Base-by-base conservation (phyloP, 2,329 filamentous ascomycete species). In the Fusarium tricinctum region DNA sequence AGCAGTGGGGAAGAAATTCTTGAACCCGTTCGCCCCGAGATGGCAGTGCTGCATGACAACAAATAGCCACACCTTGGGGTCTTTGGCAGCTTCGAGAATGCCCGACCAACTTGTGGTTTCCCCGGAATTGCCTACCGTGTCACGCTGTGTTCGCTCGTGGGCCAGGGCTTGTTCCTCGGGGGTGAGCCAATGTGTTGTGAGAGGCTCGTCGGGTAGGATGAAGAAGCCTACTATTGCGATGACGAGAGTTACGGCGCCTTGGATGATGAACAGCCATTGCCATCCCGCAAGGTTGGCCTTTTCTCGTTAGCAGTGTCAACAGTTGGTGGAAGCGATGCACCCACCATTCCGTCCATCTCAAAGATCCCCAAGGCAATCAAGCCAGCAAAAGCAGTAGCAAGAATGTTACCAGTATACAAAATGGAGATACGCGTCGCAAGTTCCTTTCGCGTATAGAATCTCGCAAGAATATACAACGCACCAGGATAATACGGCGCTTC, bases 211-310 rank as follows among this genome's bases (percentile, higher is more conserved):
- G 2, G 73, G 75, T 0, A 77, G 54, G 46, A 75, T 44, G 35
- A 75, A 77, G 53, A 70, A 74, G 5, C 70, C 60, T 1, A 52
- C 9, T 8, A 77, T 10, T 6, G 71, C 70, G 2, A 75, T 48
- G 1, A 71, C 9, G 7, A 76, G 66, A 0, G 74, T 74, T 6
- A 72, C 81, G 2, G 82, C 80, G 13, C 89, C 89, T 75, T 92
- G 88, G 19, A 91, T 86, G 39, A 91, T 89, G 77, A 91, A 91
- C 0, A 91, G 81, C 73, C 76, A 78, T 39, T 73, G 72, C 77
- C 74, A 78, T 5, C 75, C 75, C 0, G 63, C 64, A 2, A 78
- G 55, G 0, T 71, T 64, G 0, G 52, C 63, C 59, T 66, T 0
- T 1, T 13, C 0, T 10, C 3, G 8, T 61, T 4, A 63, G n/a